Percentiles rank a stretch among this genome's conserved stretches.
Conservation (phyloP, 1,284 basidiomycete genomes). For the Rhodotorula sp. region DNA sequence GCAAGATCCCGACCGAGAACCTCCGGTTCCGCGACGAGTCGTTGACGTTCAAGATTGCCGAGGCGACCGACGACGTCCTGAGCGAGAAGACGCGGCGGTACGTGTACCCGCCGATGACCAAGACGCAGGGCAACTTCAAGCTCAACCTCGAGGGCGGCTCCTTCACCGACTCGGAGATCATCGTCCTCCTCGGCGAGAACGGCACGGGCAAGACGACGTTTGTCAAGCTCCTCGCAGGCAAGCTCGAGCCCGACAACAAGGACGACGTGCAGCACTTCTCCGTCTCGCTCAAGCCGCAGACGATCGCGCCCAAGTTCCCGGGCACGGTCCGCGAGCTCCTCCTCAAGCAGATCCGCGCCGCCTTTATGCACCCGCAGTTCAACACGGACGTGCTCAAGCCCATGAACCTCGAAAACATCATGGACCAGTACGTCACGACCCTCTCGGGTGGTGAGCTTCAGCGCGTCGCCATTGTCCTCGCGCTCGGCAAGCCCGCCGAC, state of each 20-base stretch:
- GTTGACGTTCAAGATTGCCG: constrained; percentile 91
- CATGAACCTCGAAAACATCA: constrained; percentile 82
- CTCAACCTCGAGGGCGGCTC: constrained; percentile 80
- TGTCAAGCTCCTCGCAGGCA: constrained; percentile 84
- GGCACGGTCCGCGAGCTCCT: constrained; percentile 90
- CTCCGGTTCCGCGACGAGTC: constrained; percentile 93
- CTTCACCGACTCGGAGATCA: constrained; percentile 95
- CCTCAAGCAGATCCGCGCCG: constrained; percentile 85
- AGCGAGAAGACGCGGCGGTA: constrained; percentile 82
- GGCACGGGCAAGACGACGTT: constrained; percentile 97
- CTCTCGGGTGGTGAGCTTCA: constrained; percentile 95
- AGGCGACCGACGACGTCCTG: constrained; percentile 83
- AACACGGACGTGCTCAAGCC: constrained; percentile 94
- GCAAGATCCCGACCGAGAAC: constrained; percentile 97
- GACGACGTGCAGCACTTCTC: constrained; percentile 73
- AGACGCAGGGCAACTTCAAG: constrained; percentile 91
- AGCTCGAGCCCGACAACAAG: constrained; percentile 77
- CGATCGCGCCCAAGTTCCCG: constrained; percentile 91
- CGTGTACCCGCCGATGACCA: constrained; percentile 89
- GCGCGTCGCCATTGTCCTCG: constrained; percentile 86
- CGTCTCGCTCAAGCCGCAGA: constrained; percentile 93
- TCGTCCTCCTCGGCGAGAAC: constrained; percentile 96
- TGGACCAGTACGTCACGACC: constrained; percentile 96
- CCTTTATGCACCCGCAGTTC: constrained; percentile 96
- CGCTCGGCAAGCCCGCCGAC: constrained; percentile 70